Evolutionary conservation across 192 early-diverging fungal species (phyloP).

Genomic region (Pilobolus umbonatus): DNA sequence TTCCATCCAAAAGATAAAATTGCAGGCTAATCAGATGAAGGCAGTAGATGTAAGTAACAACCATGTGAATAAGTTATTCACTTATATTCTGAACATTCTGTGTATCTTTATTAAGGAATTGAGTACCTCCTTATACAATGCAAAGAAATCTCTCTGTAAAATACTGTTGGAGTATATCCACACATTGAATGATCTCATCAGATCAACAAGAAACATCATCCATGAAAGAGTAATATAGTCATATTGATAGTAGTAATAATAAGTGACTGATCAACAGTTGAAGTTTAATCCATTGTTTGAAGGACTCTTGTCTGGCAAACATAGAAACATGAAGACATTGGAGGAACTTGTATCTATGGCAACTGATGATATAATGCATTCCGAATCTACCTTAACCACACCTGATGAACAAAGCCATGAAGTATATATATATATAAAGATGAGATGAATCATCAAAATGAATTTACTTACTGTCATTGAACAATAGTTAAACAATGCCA

Average conservation of each 20-base stretch:
- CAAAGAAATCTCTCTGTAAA: constrained; percentile 13
- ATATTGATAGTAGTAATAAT: too few species aligned
- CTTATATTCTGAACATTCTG: not conserved
- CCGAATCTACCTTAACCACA: not conserved
- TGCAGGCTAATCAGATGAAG: constrained; percentile 5
- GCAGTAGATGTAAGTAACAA: constrained; percentile 1
- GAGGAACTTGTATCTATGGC: constrained; percentile 5
- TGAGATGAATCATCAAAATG: too few species aligned
- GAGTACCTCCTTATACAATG: constrained; percentile 6
- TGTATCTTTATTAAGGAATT: constrained; percentile 5
- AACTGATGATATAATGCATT: constrained; percentile 6
- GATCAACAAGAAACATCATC: not conserved
- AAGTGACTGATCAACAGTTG: not conserved
- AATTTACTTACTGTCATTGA: too few species aligned
- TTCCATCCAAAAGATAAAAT: constrained; percentile 14
- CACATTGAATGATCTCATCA: constrained; percentile 2
- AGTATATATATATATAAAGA: not conserved
- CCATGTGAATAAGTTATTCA: not conserved
- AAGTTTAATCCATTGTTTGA: constrained; percentile 11
- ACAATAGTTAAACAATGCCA: constrained; percentile 13
- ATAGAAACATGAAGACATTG: constrained; percentile 7
- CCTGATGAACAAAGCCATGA: constrained; percentile 11
- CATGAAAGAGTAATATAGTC: constrained; percentile 2
- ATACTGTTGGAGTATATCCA: constrained; percentile 16
- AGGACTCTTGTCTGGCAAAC: constrained; percentile 12